These are phyloP conservation scores for Diophrys sp. DNA, from an alignment of 73 alveolate species.

Conservation along the genomic window DNA sequence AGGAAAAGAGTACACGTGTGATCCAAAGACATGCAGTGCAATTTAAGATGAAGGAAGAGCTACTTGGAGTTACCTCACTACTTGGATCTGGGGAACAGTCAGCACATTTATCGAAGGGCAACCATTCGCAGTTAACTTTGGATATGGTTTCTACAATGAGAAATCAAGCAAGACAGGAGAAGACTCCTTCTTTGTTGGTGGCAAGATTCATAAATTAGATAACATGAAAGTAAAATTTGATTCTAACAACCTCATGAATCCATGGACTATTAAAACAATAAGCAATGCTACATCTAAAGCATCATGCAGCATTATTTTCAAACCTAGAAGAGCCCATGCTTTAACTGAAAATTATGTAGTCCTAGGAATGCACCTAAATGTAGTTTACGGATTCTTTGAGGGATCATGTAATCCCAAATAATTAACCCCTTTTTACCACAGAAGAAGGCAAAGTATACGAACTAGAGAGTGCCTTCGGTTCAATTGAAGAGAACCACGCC, in stretches of 20 bases:
- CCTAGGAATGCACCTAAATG: neutral
- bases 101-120: neutral
- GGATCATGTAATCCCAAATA: neutral
- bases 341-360: neutral
- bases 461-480: neutral
- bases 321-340: neutral
- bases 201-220: neutral
- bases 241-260: neutral
- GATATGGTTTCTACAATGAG: neutral
- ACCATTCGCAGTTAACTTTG: neutral
- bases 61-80: neutral
- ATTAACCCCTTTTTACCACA: too few relatives aligned
- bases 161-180: neutral
- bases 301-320: neutral
- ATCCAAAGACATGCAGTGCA: neutral
- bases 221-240: neutral
- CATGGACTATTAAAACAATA: neutral
- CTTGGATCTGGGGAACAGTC: neutral
- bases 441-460: neutral
- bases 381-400: neutral
- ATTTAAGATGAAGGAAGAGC: neutral
- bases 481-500: neutral
- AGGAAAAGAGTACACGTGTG: neutral
- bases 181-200: neutral
- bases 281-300: neutral